phyloP scores from a whole-genome alignment of 306 rosid species.

The Dicorynia guianensis region DNA sequence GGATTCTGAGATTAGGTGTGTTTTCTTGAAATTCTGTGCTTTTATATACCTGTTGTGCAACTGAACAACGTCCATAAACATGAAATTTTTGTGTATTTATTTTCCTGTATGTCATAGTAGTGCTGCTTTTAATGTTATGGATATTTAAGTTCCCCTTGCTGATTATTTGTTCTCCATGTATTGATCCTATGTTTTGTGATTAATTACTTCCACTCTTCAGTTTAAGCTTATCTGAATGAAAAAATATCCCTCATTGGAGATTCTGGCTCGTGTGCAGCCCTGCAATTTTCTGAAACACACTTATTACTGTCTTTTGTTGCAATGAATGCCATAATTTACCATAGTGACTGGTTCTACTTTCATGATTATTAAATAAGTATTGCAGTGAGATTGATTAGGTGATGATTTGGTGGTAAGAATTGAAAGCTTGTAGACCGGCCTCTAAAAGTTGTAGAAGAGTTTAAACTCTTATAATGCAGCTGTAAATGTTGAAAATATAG shows the following conservation, averaged over 20 bases:
- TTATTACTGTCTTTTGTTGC: not conserved
- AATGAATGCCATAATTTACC: conserved; percentile 1
- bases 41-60: conserved; percentile 4
- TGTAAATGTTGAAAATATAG: no score
- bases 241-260: not conserved
- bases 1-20: conserved; percentile 93
- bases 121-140: conserved; percentile 14
- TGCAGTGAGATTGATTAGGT: not conserved
- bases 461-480: no score
- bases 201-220: not conserved
- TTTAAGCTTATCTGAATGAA: conserved; percentile 5
- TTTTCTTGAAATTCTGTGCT: conserved; percentile 32
- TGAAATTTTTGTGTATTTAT: conserved; percentile 19
- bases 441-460: no score
- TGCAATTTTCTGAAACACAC: not conserved
- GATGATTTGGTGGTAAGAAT: not conserved
- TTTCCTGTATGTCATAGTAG: conserved; percentile 3
- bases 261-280: conserved; percentile 7
- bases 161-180: conserved; percentile 6
- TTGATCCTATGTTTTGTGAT: conserved; percentile 14
- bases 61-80: not conserved
- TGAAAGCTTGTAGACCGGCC: no score
- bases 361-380: not conserved
- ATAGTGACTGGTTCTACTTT: not conserved
- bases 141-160: not conserved